A percentile compares a stretch with the other conserved stretches of the same genome.
Conservation (phyloP, 495 filamentous ascomycete genomes). For the Talaromyces borbonicus region DNA sequence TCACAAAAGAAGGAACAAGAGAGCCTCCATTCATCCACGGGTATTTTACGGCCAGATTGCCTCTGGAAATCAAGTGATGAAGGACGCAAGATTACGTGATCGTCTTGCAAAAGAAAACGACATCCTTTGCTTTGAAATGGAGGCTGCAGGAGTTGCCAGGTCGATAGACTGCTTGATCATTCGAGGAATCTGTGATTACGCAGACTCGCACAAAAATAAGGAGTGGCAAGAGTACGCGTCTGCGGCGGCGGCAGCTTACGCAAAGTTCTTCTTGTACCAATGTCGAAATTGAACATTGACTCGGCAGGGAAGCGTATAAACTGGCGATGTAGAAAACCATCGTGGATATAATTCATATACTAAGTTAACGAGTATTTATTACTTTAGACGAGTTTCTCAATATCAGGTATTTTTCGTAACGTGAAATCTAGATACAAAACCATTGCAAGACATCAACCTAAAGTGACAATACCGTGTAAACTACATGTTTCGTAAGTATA, state of each 20-base stretch:
- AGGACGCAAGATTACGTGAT: conserved; percentile 19
- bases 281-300: no score
- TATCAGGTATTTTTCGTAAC: no score
- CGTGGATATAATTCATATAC: no score
- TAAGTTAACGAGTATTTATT: no score
- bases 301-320: no score
- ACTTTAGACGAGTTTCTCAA: no score
- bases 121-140: conserved; percentile 20
- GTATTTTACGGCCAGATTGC: conserved; percentile 16
- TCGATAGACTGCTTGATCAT: conserved; percentile 17
- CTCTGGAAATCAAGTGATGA: conserved; percentile 27
- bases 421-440: no score
- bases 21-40: not conserved
- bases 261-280: no score
- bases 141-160: conserved; percentile 27
- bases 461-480: no score
- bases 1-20: not conserved
- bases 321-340: no score
- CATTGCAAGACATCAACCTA: no score
- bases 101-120: conserved; percentile 10
- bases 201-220: conserved; percentile 20
- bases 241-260: conserved; percentile 15
- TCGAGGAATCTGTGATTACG: conserved; percentile 21
- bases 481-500: no score
- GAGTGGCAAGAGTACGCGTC: conserved; percentile 20